These are phyloP conservation scores for Udeniomyces megalosporus DNA, from an alignment of 768 basidiomycete genomes.

Conservation along the genomic window DNA sequence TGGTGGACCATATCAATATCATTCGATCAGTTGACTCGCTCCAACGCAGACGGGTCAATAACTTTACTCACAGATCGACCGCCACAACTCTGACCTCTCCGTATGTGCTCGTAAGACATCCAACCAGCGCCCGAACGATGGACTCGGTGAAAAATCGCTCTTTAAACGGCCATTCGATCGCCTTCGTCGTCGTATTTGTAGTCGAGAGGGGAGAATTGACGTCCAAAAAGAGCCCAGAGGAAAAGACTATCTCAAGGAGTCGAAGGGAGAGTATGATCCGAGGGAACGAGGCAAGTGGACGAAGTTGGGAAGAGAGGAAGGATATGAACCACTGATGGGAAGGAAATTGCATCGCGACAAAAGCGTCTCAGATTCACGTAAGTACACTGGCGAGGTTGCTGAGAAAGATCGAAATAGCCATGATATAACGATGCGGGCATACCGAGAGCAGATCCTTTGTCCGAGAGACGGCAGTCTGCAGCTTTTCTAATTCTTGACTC, in stretches of 20 bases:
- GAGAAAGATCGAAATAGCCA: too few relatives aligned
- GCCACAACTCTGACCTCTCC: conserved; percentile 1
- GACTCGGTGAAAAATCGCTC: too few relatives aligned
- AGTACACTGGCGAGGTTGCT: too few relatives aligned
- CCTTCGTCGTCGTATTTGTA: background rate
- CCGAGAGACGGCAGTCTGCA: background rate
- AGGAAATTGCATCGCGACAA: too few relatives aligned
- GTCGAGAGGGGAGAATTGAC: background rate
- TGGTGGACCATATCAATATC: background rate
- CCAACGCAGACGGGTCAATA: background rate
- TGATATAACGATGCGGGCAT: too few relatives aligned
- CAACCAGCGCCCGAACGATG: background rate
- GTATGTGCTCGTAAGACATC: conserved; percentile 4
- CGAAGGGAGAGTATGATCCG: conserved; percentile 9
- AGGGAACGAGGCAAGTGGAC: background rate
- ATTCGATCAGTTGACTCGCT: background rate
- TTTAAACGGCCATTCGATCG: background rate
- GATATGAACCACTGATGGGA: background rate
- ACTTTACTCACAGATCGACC: background rate
- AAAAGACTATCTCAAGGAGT: background rate
- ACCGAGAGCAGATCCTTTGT: background rate
- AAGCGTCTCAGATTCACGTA: too few relatives aligned
- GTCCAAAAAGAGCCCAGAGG: background rate
- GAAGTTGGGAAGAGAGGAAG: background rate
- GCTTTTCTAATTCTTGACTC: background rate